Evolutionary conservation across 2,329 filamentous ascomycete genomes (phyloP).

Genomic region (Cladobotryum protrusum): DNA sequence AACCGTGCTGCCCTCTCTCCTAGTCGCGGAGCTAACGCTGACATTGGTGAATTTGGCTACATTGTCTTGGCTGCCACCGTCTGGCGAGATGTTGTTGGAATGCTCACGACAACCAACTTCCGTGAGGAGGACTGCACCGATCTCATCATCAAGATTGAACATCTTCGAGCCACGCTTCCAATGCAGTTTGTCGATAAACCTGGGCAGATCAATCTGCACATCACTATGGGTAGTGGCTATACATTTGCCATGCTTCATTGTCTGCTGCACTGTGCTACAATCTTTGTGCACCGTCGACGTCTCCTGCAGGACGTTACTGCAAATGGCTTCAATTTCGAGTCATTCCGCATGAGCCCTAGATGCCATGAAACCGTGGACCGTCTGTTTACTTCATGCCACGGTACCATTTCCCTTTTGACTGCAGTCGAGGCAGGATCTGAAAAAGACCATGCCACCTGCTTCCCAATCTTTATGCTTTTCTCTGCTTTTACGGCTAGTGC

Average conservation of each 20-base stretch:
- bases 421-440: slow-evolving; percentile 51
- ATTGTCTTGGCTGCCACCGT: slow-evolving; percentile 55
- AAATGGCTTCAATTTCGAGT: slow-evolving; percentile 46
- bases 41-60: slow-evolving; percentile 56
- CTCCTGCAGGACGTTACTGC: slow-evolving; percentile 52
- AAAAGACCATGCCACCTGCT: slow-evolving; percentile 53
- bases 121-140: slow-evolving; percentile 46
- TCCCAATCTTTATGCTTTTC: slow-evolving; percentile 59
- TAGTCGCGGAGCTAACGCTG: slow-evolving; percentile 35
- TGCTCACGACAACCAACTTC: slow-evolving; percentile 49
- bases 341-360: slow-evolving; percentile 45
- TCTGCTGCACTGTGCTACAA: slow-evolving; percentile 53
- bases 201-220: slow-evolving; percentile 55
- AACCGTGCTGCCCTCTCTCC: slow-evolving; percentile 29
- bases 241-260: slow-evolving; percentile 59
- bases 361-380: slow-evolving; percentile 49
- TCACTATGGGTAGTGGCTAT: slow-evolving; percentile 58
- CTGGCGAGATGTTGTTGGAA: slow-evolving; percentile 56
- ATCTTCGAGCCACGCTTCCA: slow-evolving; percentile 47
- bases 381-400: slow-evolving; percentile 53
- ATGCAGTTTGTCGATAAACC: slow-evolving; percentile 57
- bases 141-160: slow-evolving; percentile 49
- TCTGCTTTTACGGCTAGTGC: slow-evolving; percentile 56
- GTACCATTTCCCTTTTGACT: slow-evolving; percentile 49
- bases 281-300: slow-evolving; percentile 55